phyloP scores from a whole-genome alignment of 2,329 filamentous ascomycete genomes.

The Scedosporium dehoogii region DNA sequence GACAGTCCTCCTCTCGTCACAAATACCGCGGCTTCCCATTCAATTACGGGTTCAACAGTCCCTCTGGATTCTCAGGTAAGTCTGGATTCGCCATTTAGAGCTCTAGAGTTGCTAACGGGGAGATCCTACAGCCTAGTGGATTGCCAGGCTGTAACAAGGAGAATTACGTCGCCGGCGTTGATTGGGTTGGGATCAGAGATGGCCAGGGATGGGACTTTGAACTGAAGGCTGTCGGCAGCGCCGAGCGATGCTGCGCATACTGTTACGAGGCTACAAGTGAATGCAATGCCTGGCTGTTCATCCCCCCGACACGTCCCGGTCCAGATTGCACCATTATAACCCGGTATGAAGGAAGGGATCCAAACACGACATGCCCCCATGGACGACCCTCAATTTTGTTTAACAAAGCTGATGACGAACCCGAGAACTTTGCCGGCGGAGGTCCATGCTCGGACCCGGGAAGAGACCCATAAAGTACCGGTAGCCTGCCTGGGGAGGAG shows the following conservation, averaged over 20 bases:
- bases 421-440: conserved; percentile 7
- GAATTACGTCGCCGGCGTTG: conserved; percentile 7
- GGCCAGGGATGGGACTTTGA: conserved; percentile 9
- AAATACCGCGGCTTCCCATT: neutral
- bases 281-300: conserved; percentile 13
- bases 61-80: neutral
- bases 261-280: conserved; percentile 9
- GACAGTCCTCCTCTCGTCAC: neutral
- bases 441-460: conserved; percentile 10
- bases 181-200: conserved; percentile 11
- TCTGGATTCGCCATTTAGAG: too few relatives aligned
- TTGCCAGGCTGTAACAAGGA: conserved; percentile 6
- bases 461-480: neutral
- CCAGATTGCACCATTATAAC: conserved; percentile 11
- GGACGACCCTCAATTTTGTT: conserved; percentile 11
- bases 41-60: neutral
- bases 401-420: neutral
- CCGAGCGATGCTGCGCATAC: conserved; percentile 10
- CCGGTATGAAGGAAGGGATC: conserved; percentile 9
- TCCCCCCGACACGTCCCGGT: neutral
- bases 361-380: conserved; percentile 8
- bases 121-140: neutral
- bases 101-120: neutral
- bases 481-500: too few relatives aligned
- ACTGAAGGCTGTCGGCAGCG: conserved; percentile 6